A percentile compares a stretch with the other conserved stretches of the same genome.
Evolutionary conservation across 1,284 basidiomycete genomes (phyloP).

Genomic region (Apiotrichum brassicae): DNA sequence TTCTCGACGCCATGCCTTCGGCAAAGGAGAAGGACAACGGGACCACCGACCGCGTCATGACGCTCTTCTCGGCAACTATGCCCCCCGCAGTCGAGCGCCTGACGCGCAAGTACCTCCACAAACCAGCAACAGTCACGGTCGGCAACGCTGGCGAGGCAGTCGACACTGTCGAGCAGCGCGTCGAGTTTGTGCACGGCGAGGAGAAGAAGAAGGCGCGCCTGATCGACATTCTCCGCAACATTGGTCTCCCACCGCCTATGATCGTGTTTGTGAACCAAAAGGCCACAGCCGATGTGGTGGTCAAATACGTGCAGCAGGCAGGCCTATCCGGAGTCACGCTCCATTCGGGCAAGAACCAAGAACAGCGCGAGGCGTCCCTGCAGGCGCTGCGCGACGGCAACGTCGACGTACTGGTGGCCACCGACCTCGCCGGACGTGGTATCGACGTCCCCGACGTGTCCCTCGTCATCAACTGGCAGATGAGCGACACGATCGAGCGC

Average conservation of each 20-base stretch:
- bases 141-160: constrained; percentile 96
- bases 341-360: constrained; percentile 96
- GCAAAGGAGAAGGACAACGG: constrained; percentile 67
- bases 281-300: constrained; percentile 94
- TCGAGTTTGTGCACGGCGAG: constrained; percentile 87
- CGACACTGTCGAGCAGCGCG: constrained; percentile 92
- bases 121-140: constrained; percentile 92
- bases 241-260: constrained; percentile 77
- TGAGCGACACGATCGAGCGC: constrained; percentile 90
- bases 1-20: constrained; percentile 83
- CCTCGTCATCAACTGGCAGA: constrained; percentile 94
- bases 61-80: constrained; percentile 97
- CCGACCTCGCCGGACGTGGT: constrained; percentile 94
- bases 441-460: constrained; percentile 94
- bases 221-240: constrained; percentile 83
- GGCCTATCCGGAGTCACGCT: constrained; percentile 78
- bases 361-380: constrained; percentile 88
- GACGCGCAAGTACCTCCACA: constrained; percentile 85
- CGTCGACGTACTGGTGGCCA: constrained; percentile 83
- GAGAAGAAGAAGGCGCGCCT: constrained; percentile 83
- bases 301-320: constrained; percentile 78
- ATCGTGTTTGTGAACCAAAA: constrained; percentile 99
- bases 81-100: constrained; percentile 90
- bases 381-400: constrained; percentile 78
- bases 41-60: constrained; percentile 78